phyloP scores from a whole-genome alignment of 2,329 filamentous ascomycete genomes.

The Neonectria neomacrospora region DNA sequence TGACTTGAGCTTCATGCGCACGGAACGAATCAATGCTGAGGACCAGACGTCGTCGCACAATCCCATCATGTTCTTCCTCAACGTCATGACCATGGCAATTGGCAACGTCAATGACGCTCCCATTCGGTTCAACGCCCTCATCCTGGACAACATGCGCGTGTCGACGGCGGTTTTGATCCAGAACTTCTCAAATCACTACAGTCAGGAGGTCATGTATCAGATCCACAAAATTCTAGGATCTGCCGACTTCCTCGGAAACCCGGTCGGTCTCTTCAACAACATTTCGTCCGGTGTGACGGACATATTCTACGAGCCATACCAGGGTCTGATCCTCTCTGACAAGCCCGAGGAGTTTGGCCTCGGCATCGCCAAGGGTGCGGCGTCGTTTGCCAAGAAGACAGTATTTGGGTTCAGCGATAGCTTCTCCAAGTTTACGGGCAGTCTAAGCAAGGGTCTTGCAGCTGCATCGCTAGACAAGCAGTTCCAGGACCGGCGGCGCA shows the following conservation, averaged over 20 bases:
- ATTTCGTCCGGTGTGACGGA: conserved; percentile 96
- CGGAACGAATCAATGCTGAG: conserved; percentile 94
- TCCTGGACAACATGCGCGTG: conserved; percentile 94
- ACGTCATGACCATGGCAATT: conserved; percentile 98
- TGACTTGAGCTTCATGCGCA: conserved; percentile 95
- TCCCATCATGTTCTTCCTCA: conserved; percentile 98
- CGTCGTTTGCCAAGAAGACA: conserved; percentile 97
- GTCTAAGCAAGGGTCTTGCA: conserved; percentile 94
- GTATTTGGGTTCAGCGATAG: conserved; percentile 98
- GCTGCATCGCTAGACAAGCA: conserved; percentile 98
- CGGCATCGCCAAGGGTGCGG: conserved; percentile 95
- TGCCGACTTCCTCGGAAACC: conserved; percentile 96
- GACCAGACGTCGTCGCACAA: conserved; percentile 92
- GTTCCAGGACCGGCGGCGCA: conserved; percentile 95
- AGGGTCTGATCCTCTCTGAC: conserved; percentile 96
- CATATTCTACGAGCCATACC: conserved; percentile 99
- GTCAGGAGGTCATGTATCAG: conserved; percentile 94
- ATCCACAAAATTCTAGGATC: conserved; percentile 97
- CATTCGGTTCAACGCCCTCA: conserved; percentile 89
- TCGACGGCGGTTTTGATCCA: conserved; percentile 85
- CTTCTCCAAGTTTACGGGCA: conserved; percentile 97
- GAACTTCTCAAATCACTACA: conserved; percentile 94
- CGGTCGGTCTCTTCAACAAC: conserved; percentile 97
- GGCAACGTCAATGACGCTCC: conserved; percentile 99
- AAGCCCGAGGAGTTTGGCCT: conserved; percentile 93